A percentile compares a stretch with the other conserved stretches of the same genome.
These are phyloP conservation scores for Pseudocercospora musae DNA, from an alignment of 2,329 filamentous ascomycete genomes.

Conservation along the genomic window DNA sequence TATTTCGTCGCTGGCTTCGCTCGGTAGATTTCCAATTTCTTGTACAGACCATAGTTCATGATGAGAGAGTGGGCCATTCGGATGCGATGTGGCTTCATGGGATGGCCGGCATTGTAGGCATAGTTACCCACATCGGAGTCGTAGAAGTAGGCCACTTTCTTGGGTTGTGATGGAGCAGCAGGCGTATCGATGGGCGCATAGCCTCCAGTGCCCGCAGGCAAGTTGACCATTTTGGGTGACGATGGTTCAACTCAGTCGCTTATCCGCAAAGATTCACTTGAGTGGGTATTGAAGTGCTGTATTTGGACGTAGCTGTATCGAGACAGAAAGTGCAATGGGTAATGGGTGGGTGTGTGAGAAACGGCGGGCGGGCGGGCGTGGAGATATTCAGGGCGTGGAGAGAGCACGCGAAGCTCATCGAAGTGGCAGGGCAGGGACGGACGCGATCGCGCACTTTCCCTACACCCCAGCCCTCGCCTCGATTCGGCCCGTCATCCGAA, in stretches of 20 bases:
- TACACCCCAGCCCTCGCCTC: not conserved
- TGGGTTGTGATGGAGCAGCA: slow-evolving; percentile 53
- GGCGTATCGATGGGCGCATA: slow-evolving; percentile 51
- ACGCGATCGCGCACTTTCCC: not conserved
- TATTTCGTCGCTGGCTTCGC: slow-evolving; percentile 55
- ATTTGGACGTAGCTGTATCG: not conserved
- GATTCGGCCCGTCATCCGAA: not conserved
- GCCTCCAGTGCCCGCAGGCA: slow-evolving; percentile 45
- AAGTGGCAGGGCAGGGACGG: not conserved
- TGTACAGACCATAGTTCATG: slow-evolving; percentile 72
- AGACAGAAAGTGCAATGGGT: not conserved
- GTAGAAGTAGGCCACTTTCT: slow-evolving; percentile 97
- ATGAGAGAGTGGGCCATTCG: slow-evolving; percentile 63
- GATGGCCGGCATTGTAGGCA: slow-evolving; percentile 77
- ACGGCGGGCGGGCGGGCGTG: too few species aligned
- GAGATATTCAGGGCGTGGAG: too few species aligned
- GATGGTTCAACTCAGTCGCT: not conserved
- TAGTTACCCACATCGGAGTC: slow-evolving; percentile 98
- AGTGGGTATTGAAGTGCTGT: not conserved
- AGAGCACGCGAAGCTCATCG: slow-evolving; percentile 2
- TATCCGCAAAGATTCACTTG: not conserved
- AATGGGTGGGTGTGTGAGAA: too few species aligned
- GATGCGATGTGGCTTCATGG: slow-evolving; percentile 67
- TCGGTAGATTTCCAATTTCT: slow-evolving; percentile 67
- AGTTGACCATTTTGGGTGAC: slow-evolving; percentile 26